These are phyloP conservation scores for Ceratobasidium sp. DNA, from an alignment of 1,284 basidiomycete species.

Conservation along the genomic window DNA sequence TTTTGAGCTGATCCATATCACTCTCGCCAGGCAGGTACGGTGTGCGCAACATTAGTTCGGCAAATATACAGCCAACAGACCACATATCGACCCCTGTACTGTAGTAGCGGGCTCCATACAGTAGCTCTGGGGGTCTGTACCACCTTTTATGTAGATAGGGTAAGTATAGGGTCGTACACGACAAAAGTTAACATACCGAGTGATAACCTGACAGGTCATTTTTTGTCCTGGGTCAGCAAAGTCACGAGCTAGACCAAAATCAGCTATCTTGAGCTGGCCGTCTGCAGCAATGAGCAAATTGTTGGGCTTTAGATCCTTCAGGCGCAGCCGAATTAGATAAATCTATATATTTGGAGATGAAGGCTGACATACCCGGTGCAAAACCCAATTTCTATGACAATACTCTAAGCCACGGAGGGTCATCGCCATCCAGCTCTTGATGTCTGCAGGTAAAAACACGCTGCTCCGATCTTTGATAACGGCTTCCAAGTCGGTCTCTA, in stretches of 20 bases:
- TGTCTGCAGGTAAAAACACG: conserved; percentile 94
- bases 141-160: conserved; percentile 69
- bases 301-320: conserved; percentile 97
- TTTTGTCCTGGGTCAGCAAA: conserved; percentile 92
- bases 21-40: conserved; percentile 94
- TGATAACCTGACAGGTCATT: conserved; percentile 99
- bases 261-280: conserved; percentile 96
- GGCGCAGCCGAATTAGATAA: background rate
- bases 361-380: conserved; percentile 82
- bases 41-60: conserved; percentile 94
- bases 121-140: conserved; percentile 96
- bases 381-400: conserved; percentile 93
- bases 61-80: conserved; percentile 97
- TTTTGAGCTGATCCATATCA: conserved; percentile 96
- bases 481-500: conserved; percentile 97
- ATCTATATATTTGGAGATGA: too few species aligned
- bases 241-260: conserved; percentile 98
- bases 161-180: background rate
- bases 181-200: conserved; percentile 69
- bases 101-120: conserved; percentile 91
- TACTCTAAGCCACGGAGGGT: conserved; percentile 96
- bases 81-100: conserved; percentile 91
- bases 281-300: conserved; percentile 94
- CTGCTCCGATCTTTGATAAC: conserved; percentile 94
- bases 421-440: conserved; percentile 99